phyloP scores from a whole-genome alignment of 257 asterid genomes.

The Ocimum tenuiflorum region DNA sequence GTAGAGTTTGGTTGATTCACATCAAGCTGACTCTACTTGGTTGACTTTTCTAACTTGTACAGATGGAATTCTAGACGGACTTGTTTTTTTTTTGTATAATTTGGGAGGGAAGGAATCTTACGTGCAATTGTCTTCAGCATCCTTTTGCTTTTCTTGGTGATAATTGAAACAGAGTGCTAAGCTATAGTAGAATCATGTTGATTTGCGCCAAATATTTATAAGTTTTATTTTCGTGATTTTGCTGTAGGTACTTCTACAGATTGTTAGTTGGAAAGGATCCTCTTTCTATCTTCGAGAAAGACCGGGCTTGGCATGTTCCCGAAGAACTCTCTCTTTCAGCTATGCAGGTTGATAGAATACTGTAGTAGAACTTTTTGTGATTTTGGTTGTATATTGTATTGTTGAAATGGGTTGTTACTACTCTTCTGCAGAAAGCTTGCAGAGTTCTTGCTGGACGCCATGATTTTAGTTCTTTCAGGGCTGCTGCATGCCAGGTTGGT shows the following conservation, averaged over 20 bases:
- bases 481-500: slow-evolving; percentile 83
- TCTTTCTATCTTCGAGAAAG: slow-evolving; percentile 66
- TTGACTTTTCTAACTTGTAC: not conserved
- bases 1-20: not conserved
- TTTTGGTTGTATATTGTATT: not conserved
- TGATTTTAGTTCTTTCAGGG: slow-evolving; percentile 94
- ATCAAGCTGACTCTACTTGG: not conserved
- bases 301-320: slow-evolving; percentile 86
- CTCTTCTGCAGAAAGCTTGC: slow-evolving; percentile 67
- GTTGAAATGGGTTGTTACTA: slow-evolving; percentile 2
- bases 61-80: not conserved
- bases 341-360: slow-evolving; percentile 59
- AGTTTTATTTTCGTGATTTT: slow-evolving; percentile 16
- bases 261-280: slow-evolving; percentile 59
- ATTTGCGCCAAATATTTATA: slow-evolving; percentile 14
- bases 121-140: not conserved
- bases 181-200: not conserved
- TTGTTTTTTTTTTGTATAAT: not conserved
- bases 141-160: not conserved
- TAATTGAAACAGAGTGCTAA: slow-evolving; percentile 6
- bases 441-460: slow-evolving; percentile 69
- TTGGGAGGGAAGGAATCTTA: not conserved
- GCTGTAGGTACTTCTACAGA: slow-evolving; percentile 70
- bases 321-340: slow-evolving; percentile 60
- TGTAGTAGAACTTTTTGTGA: not conserved